Conservation (phyloP, 345 rosid genomes). For the Lumnitzera littorea region DNA sequence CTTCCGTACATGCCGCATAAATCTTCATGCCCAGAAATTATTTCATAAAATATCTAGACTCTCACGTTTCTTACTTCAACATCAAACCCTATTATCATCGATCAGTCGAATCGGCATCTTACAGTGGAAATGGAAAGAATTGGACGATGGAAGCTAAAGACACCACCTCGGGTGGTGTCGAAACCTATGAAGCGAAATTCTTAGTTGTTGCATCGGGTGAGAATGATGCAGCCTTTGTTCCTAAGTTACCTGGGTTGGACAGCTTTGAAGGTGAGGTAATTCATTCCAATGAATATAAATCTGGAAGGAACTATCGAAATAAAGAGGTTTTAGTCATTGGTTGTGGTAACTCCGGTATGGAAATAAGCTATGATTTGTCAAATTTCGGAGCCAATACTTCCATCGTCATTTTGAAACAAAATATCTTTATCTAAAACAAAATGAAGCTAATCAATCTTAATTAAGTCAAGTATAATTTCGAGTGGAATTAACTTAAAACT, state of each 20-base stretch:
- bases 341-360: slow-evolving; percentile 26
- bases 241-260: slow-evolving; percentile 9
- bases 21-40: slow-evolving; percentile 6
- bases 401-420: too few relatives aligned
- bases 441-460: too few relatives aligned
- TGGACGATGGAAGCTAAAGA: slow-evolving; percentile 14
- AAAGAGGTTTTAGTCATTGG: slow-evolving; percentile 19
- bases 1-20: slow-evolving; percentile 16
- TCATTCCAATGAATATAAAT: slow-evolving; percentile 11
- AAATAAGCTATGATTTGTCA: slow-evolving; percentile 18
- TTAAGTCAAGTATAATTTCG: too few relatives aligned
- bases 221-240: slow-evolving; percentile 14
- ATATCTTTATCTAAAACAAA: too few relatives aligned
- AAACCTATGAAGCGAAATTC: slow-evolving; percentile 9
- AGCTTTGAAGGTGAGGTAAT: slow-evolving; percentile 7
- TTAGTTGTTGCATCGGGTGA: slow-evolving; percentile 19
- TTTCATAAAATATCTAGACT: slow-evolving; percentile 13
- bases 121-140: neutral
- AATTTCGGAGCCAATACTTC: slow-evolving; percentile 8
- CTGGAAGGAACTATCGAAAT: slow-evolving; percentile 1
- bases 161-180: neutral
- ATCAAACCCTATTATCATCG: slow-evolving; percentile 7
- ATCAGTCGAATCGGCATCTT: slow-evolving; percentile 5
- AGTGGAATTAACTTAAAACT: too few relatives aligned
- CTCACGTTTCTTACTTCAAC: slow-evolving; percentile 6